Percentiles rank a stretch among this genome's conserved stretches.
Conservation (phyloP, 2,329 filamentous ascomycete species). For the Fusarium sp. region DNA sequence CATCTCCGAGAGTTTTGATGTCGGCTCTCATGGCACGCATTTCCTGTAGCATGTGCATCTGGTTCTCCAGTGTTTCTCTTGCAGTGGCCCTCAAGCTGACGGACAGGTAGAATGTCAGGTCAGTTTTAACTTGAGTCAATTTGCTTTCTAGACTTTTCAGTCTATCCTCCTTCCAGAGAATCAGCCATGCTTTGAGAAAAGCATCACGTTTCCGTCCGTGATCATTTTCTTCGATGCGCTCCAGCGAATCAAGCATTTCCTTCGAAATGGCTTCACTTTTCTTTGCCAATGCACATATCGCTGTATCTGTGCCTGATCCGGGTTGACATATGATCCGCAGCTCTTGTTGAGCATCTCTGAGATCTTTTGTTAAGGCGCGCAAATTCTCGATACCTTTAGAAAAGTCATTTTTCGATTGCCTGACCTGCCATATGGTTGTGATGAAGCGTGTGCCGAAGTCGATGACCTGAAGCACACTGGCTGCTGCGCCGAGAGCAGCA, state of each 20-base stretch:
- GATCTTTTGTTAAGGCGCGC: background rate
- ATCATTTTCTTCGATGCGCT: background rate
- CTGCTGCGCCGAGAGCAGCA: constrained; percentile 1
- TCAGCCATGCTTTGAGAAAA: background rate
- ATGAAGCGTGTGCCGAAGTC: constrained; percentile 20
- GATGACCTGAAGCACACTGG: constrained; percentile 3
- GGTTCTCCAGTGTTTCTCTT: background rate
- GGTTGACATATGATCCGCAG: background rate
- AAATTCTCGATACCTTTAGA: background rate
- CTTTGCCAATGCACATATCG: background rate
- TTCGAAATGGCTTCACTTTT: background rate
- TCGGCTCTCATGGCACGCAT: background rate
- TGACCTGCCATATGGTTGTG: background rate
- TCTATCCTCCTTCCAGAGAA: background rate
- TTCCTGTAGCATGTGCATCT: background rate
- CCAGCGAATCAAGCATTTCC: background rate
- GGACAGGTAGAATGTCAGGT: background rate
- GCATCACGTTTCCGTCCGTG: background rate
- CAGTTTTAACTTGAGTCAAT: background rate
- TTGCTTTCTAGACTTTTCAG: background rate
- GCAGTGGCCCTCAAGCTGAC: background rate
- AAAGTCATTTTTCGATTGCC: background rate
- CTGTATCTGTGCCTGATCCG: background rate
- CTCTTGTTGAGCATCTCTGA: background rate
- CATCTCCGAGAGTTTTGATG: background rate